phyloP scores from a whole-genome alignment of 352 stramenopile species.

The Globisporangium viniferum region DNA sequence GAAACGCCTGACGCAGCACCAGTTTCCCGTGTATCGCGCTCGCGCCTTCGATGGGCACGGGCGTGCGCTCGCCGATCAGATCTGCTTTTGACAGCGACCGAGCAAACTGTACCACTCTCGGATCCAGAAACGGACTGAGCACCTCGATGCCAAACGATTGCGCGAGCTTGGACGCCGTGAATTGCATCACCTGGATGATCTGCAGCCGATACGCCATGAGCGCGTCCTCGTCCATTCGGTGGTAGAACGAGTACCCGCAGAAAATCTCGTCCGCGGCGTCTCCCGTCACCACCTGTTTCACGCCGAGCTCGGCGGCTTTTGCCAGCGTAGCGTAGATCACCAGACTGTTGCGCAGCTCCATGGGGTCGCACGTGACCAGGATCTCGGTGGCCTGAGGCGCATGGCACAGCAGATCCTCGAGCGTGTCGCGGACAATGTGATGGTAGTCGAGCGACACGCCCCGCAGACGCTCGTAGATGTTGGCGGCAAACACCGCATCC shows the following conservation, averaged over 20 bases:
- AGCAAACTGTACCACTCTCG: slow-evolving; percentile 65
- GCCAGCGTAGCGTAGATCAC: slow-evolving; percentile 78
- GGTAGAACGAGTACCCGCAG: slow-evolving; percentile 86
- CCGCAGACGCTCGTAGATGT: slow-evolving; percentile 42
- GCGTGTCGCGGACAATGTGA: slow-evolving; percentile 47
- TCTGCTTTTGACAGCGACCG: slow-evolving; percentile 50
- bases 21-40: slow-evolving; percentile 67
- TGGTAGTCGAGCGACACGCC: slow-evolving; percentile 55
- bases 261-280: slow-evolving; percentile 89
- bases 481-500: slow-evolving; percentile 41
- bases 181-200: slow-evolving; percentile 81
- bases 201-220: slow-evolving; percentile 68
- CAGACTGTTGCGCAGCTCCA: slow-evolving; percentile 85
- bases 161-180: slow-evolving; percentile 73
- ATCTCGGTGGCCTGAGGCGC: slow-evolving; percentile 38
- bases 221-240: slow-evolving; percentile 47
- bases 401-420: slow-evolving; percentile 53
- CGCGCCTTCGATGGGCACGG: slow-evolving; percentile 40
- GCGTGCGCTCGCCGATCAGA: slow-evolving; percentile 62
- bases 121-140: slow-evolving; percentile 75
- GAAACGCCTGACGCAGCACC: slow-evolving; percentile 82
- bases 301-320: slow-evolving; percentile 44
- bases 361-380: slow-evolving; percentile 76
- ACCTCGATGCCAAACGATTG: slow-evolving; percentile 58
- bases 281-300: slow-evolving; percentile 70